Evolutionary conservation across 2,329 filamentous ascomycete genomes (phyloP), one percentile per base, ranked within the genome.

Genomic region (Seiridium cupressi): DNA sequence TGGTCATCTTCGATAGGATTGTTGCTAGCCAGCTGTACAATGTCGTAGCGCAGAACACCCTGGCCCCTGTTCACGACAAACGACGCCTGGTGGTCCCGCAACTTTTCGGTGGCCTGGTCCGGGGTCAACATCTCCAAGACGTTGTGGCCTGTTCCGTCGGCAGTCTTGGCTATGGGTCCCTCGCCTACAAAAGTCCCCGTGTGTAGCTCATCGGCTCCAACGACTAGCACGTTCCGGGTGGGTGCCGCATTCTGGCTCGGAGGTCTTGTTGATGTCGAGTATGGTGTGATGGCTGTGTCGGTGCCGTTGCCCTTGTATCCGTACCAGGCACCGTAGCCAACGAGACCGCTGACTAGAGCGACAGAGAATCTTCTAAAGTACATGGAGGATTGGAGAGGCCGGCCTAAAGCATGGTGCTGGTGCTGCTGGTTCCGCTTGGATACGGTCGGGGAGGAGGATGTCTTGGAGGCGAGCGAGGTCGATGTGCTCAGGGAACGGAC

Each of bases 1-100:
- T 99, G 95, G 72, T 99, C 96, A 71, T 99, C 95, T 78, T 99
- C 95, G 61, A 99, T 99, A 0, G 95, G 95, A 68, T 96, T 92
- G 74, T 99, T 99, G 79, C 92, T 97, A 8, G 94, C 91, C 62
- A 98, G 84, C 75, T 99, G 95, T 32, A 95, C 93, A 7, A 97
- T 81, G 75, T 99, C 95, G 72, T 99, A 99, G 66, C 95, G 88
- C 64, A 97, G 89, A 44, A 99, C 94, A 44, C 95, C 95, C 73
- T 92, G 86, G 11, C 95, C 96, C 57, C 95, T 83, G 61, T 92
- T 92, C 46, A 99, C 92, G 8, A 93, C 80, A 76, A 93, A 98
- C 36, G 93, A 97, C 78, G 96, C 89, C 77, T 99, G 93, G 70
- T 92, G 92, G 73, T 90, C 89, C 66, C 95, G 85, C 69, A 99